A percentile compares a stretch with the other conserved stretches of the same genome.
phyloP scores from a whole-genome alignment of 2,329 filamentous ascomycete species.

The Nothopassalora personata region DNA sequence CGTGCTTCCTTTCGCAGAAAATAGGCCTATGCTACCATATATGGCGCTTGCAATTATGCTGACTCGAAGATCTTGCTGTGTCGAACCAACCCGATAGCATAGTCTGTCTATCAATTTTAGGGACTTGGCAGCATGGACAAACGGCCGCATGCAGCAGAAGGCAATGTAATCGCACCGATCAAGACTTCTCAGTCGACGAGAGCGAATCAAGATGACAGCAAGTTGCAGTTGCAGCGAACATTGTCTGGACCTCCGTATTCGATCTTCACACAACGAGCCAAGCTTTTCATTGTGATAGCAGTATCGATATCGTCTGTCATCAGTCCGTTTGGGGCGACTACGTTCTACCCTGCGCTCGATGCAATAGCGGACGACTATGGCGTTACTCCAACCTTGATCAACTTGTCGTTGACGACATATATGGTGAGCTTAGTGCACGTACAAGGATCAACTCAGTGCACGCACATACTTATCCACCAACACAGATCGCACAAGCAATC shows the following conservation, averaged over 20 bases:
- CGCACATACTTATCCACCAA: neutral
- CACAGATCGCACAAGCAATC: conserved; percentile 49
- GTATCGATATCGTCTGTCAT: conserved; percentile 27
- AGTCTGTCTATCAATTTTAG: neutral
- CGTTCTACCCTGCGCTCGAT: conserved; percentile 52
- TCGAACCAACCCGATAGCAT: neutral
- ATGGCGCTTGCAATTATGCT: neutral
- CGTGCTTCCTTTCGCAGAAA: neutral
- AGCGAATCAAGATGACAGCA: neutral
- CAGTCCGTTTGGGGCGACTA: conserved; percentile 35
- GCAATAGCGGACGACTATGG: conserved; percentile 45
- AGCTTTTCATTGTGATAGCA: conserved; percentile 25
- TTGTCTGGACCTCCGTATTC: conserved; percentile 24
- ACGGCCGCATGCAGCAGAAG: neutral
- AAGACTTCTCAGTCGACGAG: neutral
- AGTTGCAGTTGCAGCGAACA: conserved; percentile 8
- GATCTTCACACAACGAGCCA: conserved; percentile 23
- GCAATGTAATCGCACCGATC: neutral
- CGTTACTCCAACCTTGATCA: conserved; percentile 41
- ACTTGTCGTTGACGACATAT: conserved; percentile 54
- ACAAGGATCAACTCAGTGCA: neutral
- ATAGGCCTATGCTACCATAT: neutral
- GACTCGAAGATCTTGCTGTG: neutral
- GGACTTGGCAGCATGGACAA: neutral
- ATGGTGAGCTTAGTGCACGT: conserved; percentile 36